Evolutionary conservation across 1,139 yeast species (phyloP).

Genomic region (Candida tetrigidarum): DNA sequence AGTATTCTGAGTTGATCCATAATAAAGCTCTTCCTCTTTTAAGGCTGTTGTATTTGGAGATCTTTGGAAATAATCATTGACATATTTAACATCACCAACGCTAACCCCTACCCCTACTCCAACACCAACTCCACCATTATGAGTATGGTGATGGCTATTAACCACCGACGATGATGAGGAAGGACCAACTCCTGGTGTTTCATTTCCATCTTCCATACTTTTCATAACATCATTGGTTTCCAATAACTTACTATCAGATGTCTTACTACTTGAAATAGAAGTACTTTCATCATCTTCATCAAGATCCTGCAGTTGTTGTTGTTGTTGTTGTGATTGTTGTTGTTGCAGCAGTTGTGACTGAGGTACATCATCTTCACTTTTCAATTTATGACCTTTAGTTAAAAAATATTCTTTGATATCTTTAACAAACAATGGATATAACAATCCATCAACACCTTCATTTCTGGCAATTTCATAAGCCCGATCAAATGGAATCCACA

Average conservation of each 20-base stretch:
- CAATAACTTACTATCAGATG: conserved; percentile 6
- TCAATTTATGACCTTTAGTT: conserved; percentile 30
- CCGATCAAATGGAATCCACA: conserved; percentile 60
- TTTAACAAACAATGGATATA: conserved; percentile 51
- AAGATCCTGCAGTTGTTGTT: conserved; percentile 21
- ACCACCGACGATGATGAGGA: conserved; percentile 2
- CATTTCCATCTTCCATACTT: not conserved
- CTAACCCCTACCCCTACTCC: no score
- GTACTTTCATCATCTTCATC: conserved; percentile 11
- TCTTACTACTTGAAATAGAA: conserved; percentile 3
- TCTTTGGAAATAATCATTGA: conserved; percentile 14
- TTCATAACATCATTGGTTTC: conserved; percentile 5
- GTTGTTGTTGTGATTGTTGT: conserved; percentile 22
- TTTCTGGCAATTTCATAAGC: conserved; percentile 56
- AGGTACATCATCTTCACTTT: conserved; percentile 22
- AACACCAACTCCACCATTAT: no score
- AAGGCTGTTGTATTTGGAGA: conserved; percentile 10
- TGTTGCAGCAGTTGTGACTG: conserved; percentile 24
- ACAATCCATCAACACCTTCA: conserved; percentile 43
- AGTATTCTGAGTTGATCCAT: conserved; percentile 12
- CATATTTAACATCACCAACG: conserved; percentile 11
- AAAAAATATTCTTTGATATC: conserved; percentile 42
- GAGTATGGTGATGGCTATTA: no score
- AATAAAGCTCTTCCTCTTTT: conserved; percentile 14
- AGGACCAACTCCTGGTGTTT: conserved; percentile 2